phyloP scores from a whole-genome alignment of 768 basidiomycete species.

The Suillus subalutaceus region DNA sequence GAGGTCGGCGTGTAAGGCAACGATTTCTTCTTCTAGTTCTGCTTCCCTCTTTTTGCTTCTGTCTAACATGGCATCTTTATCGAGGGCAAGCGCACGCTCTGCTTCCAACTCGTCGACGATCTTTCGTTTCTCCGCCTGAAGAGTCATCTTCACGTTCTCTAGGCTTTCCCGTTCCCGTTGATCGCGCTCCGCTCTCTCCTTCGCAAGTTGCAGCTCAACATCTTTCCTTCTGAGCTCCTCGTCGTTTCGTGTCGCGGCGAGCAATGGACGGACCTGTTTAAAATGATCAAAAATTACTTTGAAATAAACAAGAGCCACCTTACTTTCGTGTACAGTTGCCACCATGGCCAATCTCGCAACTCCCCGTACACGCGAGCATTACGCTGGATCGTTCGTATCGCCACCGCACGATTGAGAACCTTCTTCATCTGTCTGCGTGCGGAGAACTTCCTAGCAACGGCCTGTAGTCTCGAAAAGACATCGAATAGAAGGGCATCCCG shows the following conservation, averaged over 20 bases:
- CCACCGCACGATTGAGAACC: conserved; percentile 88
- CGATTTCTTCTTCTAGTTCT: conserved; percentile 84
- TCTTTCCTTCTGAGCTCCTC: conserved; percentile 90
- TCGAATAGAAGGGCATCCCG: conserved; percentile 87
- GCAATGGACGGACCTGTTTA: conserved; percentile 81
- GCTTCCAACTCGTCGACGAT: conserved; percentile 82
- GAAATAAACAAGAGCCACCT: conserved; percentile 10
- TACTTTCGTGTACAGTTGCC: conserved; percentile 95
- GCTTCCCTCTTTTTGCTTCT: conserved; percentile 84
- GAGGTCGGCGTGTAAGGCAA: conserved; percentile 78
- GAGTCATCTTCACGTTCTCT: conserved; percentile 76
- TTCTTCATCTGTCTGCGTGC: conserved; percentile 92
- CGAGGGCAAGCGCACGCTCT: conserved; percentile 75
- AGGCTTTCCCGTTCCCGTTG: conserved; percentile 78
- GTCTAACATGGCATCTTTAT: conserved; percentile 83
- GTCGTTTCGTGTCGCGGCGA: conserved; percentile 91
- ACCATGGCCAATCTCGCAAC: conserved; percentile 97
- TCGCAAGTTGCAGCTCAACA: conserved; percentile 75
- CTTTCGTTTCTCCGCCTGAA: conserved; percentile 83
- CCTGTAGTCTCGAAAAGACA: conserved; percentile 87
- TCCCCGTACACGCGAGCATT: conserved; percentile 93
- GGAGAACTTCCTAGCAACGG: conserved; percentile 81
- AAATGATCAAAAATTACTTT: conserved; percentile 16
- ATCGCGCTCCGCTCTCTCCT: conserved; percentile 87
- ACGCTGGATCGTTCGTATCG: conserved; percentile 89